Base-by-base conservation (phyloP, 1,284 basidiomycete genomes). In the Exsudoporus floridanus region DNA sequence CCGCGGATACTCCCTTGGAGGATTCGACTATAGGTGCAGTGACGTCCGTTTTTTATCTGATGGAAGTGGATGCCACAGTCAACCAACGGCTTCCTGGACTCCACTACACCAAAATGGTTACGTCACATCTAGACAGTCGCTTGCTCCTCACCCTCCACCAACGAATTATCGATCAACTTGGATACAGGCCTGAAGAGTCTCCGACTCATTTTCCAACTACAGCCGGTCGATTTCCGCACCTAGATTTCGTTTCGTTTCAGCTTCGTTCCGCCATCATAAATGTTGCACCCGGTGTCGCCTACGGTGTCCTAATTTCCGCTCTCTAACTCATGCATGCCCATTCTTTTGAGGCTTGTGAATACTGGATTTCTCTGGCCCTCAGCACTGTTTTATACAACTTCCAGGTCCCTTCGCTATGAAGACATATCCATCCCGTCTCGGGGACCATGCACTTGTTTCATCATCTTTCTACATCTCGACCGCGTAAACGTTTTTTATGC, bases 391-490 rank as follows among this genome's bases (percentile, higher is more conserved):
- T 55, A 65, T 70, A 62, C 60, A 58, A 56, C 57, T 62, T 59
- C 50, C 50, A 59, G 71, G 67, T 71, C 69, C 69, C 70, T 69
- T 69, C 70, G 58, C 60, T 66, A 72, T 70, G 66, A 75, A 73
- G 81, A 82, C 81, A 79, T 83, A 82, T 83, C 77, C 80, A 81
- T 82, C 79, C 80, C 75, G 81, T 83, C 79, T 71, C 54, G 59
- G 58, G 67, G 70, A 66, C 63, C 65, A 57, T 62, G 44, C 56
- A 58, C 58, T 59, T 70, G 48, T 68, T 59, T 55, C 54, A 58
- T 62, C 62, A 60, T 66, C 60, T 64, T 64, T 67, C 64, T 61
- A 67, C 63, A 69, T 70, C 57, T 71, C 57, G 56, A 50, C 58
- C 59, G 56, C 67, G 67, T 70, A 66, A 70, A 59, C 49, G 25